These are phyloP conservation scores for Aspergillus cristatus DNA, from an alignment of 495 filamentous ascomycete species.

Conservation along the genomic window DNA sequence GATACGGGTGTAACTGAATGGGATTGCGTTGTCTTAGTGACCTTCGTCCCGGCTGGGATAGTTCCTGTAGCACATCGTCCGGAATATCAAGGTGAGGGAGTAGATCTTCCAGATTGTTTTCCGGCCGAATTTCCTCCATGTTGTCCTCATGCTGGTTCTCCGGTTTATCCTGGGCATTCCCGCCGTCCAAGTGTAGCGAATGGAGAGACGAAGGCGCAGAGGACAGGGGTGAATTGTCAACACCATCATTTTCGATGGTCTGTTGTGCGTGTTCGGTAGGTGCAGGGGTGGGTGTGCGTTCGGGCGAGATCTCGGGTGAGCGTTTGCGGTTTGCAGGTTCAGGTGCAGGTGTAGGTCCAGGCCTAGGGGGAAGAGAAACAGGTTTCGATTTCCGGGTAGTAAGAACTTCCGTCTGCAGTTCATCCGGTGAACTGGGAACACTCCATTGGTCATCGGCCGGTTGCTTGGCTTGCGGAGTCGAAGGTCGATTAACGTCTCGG, in stretches of 20 bases:
- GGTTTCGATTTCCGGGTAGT: conserved; percentile 8
- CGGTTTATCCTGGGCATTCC: background rate
- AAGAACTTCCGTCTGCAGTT: conserved; percentile 16
- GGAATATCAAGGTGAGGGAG: conserved; percentile 20
- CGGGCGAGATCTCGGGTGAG: no score
- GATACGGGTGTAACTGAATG: conserved; percentile 68
- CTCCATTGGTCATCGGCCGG: conserved; percentile 10
- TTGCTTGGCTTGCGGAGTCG: conserved; percentile 8
- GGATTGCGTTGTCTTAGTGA: conserved; percentile 60
- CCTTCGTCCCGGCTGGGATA: conserved; percentile 24
- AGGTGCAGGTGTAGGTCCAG: background rate
- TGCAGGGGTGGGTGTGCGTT: no score
- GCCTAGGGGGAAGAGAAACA: conserved; percentile 1
- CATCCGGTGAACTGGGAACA: conserved; percentile 27
- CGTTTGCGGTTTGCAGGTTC: no score
- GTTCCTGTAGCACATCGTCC: conserved; percentile 22
- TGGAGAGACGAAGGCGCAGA: conserved; percentile 11
- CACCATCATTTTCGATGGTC: conserved; percentile 6
- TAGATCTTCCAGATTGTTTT: conserved; percentile 10
- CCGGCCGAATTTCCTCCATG: background rate
- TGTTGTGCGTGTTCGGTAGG: background rate
- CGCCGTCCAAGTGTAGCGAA: background rate
- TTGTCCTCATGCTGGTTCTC: conserved; percentile 1
- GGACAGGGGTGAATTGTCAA: conserved; percentile 36
- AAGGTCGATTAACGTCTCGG: conserved; percentile 3